These are phyloP conservation scores for Yamadazyma pseudoaaseri DNA, from an alignment of 1,139 yeast species.

Conservation along the genomic window DNA sequence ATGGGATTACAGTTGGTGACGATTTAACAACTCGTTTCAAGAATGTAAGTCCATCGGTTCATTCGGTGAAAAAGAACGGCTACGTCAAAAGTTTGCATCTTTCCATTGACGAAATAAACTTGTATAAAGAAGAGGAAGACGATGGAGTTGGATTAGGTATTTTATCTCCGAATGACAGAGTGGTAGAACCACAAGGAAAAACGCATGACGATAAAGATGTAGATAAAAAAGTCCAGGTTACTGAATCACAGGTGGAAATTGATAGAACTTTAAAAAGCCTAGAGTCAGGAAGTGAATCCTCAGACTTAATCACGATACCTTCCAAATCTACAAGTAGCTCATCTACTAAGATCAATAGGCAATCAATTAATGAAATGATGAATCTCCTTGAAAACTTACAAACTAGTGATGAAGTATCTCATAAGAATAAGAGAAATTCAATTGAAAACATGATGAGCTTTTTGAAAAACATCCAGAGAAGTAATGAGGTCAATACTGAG, in stretches of 20 bases:
- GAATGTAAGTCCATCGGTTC: constrained; percentile 13
- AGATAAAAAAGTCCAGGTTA: not conserved
- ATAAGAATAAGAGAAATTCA: constrained; percentile 15
- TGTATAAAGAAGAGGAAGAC: constrained; percentile 7
- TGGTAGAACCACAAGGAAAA: not conserved
- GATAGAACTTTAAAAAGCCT: constrained; percentile 7
- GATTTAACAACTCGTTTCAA: constrained; percentile 18
- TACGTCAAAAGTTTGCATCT: constrained; percentile 28
- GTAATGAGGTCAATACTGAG: not conserved
- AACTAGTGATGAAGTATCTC: constrained; percentile 11
- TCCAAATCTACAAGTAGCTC: not conserved
- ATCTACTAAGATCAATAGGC: constrained; percentile 16
- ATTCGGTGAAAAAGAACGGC: constrained; percentile 9
- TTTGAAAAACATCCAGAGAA: constrained; percentile 15
- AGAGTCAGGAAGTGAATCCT: constrained; percentile 3
- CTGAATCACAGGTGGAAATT: constrained; percentile 8
- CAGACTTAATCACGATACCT: not conserved
- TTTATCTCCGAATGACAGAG: not conserved
- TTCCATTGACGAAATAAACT: constrained; percentile 29
- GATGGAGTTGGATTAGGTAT: constrained; percentile 1
- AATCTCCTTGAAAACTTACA: constrained; percentile 19
- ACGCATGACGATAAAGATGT: not conserved
- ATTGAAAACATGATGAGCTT: constrained; percentile 19
- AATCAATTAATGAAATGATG: constrained; percentile 28
- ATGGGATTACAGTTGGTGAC: constrained; percentile 37